Percentiles rank a stretch among this genome's conserved stretches.
These are phyloP conservation scores for Mrakia blollopis DNA, from an alignment of 768 basidiomycete genomes.

Conservation along the genomic window DNA sequence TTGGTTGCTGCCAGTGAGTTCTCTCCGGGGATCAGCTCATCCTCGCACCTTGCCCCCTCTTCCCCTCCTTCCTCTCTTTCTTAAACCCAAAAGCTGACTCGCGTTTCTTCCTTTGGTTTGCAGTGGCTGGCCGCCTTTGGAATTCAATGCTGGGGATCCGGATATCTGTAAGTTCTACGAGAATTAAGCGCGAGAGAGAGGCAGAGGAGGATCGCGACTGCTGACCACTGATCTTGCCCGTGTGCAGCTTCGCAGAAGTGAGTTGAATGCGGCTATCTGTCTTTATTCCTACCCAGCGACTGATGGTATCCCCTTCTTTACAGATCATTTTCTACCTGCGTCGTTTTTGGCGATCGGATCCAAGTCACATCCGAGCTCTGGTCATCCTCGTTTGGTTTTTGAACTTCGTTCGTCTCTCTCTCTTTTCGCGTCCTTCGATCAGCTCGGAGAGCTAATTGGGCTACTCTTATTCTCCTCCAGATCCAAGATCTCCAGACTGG, in stretches of 20 bases:
- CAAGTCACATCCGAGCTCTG: neutral
- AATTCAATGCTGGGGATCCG: neutral
- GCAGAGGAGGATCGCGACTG: neutral
- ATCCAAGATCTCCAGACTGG: neutral
- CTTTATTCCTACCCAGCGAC: neutral
- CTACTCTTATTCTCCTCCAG: neutral
- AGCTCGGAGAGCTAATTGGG: neutral
- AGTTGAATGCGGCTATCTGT: neutral
- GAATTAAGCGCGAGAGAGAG: neutral
- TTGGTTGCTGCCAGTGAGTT: too few species aligned
- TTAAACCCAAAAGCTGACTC: neutral
- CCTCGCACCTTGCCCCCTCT: too few species aligned
- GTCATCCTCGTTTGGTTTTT: neutral
- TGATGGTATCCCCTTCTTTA: neutral
- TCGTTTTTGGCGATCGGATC: neutral
- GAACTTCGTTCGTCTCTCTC: neutral
- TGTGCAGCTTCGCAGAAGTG: constrained; percentile 1
- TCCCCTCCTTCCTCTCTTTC: neutral
- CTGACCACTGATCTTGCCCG: too few species aligned
- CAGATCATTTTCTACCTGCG: neutral
- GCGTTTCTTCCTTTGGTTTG: neutral
- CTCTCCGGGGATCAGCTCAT: too few species aligned
- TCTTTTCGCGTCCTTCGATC: too few species aligned
- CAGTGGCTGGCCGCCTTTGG: neutral
- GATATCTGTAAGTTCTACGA: neutral